phyloP scores from a whole-genome alignment of 768 basidiomycete genomes.

The Saitozyma sp. region DNA sequence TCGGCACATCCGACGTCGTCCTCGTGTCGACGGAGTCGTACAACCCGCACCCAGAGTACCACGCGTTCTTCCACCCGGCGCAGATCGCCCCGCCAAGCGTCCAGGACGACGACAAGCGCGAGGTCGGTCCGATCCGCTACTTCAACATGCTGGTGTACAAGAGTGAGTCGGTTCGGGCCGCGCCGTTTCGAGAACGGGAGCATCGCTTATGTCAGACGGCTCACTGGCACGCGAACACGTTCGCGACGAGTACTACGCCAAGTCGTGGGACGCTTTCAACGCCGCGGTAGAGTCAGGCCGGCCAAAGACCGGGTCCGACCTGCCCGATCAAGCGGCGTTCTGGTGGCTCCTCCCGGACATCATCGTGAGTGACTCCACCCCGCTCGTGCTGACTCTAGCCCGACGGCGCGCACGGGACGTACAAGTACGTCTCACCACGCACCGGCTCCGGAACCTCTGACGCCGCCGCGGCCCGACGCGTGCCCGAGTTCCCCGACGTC shows the following conservation, averaged over 20 bases:
- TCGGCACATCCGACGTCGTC: conserved; percentile 86
- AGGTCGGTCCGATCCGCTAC: conserved; percentile 51
- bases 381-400: conserved; percentile 54
- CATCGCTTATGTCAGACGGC: conserved; percentile 54
- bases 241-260: conserved; percentile 64
- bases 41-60: conserved; percentile 50
- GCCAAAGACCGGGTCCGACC: conserved; percentile 19
- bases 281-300: conserved; percentile 56
- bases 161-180: conserved; percentile 54
- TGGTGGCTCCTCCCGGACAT: conserved; percentile 86
- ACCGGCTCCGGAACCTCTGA: conserved; percentile 14
- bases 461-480: conserved; percentile 15
- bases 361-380: conserved; percentile 55
- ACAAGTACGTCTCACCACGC: conserved; percentile 45
- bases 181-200: background rate
- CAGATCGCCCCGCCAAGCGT: conserved; percentile 72
- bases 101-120: conserved; percentile 59
- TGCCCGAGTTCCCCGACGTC: conserved; percentile 46
- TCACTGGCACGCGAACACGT: conserved; percentile 77
- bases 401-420: conserved; percentile 69
- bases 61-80: conserved; percentile 57
- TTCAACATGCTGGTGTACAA: conserved; percentile 94
- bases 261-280: conserved; percentile 72
- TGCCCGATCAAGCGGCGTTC: conserved; percentile 59
- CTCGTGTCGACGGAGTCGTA: conserved; percentile 66